These are phyloP conservation scores for Trypanosoma platydactyli DNA, from an alignment of 208 protist species.

Conservation along the genomic window DNA sequence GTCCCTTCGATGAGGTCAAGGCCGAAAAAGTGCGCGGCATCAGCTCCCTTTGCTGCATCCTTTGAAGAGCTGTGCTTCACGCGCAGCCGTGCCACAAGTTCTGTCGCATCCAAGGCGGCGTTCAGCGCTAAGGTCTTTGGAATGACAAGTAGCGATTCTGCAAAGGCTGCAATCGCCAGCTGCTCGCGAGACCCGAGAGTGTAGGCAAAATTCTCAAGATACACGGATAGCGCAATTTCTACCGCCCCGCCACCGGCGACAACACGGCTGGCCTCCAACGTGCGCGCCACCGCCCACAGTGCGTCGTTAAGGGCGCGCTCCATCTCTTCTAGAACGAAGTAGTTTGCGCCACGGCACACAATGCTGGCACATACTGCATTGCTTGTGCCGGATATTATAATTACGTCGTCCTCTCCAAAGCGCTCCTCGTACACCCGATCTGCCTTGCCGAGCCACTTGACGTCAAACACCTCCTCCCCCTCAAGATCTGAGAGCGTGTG, in stretches of 20 bases:
- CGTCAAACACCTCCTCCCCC: slow-evolving; percentile 97
- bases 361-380: slow-evolving; percentile 94
- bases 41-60: slow-evolving; percentile 44
- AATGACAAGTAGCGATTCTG: slow-evolving; percentile 98
- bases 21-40: slow-evolving; percentile 77
- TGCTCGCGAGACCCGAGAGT: slow-evolving; percentile 98
- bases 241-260: slow-evolving; percentile 99
- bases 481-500: slow-evolving; percentile 96
- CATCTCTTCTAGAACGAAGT: slow-evolving; percentile 98
- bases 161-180: slow-evolving; percentile 98
- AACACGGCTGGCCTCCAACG: slow-evolving; percentile 96
- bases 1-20: slow-evolving; percentile 95
- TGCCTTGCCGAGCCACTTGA: slow-evolving; percentile 91
- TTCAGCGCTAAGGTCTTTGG: slow-evolving; percentile 99
- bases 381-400: slow-evolving; percentile 91
- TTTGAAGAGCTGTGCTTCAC: slow-evolving; percentile 92
- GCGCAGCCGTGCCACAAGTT: slow-evolving; percentile 98
- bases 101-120: slow-evolving; percentile 97
- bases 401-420: slow-evolving; percentile 97
- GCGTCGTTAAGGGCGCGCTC: slow-evolving; percentile 98
- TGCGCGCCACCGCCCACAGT: slow-evolving; percentile 98
- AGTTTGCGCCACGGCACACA: slow-evolving; percentile 98
- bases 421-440: slow-evolving; percentile 96
- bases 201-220: slow-evolving; percentile 98
- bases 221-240: slow-evolving; percentile 98